Evolutionary conservation across 2,329 filamentous ascomycete genomes (phyloP).

Genomic region (Botrytis pseudocinerea): DNA sequence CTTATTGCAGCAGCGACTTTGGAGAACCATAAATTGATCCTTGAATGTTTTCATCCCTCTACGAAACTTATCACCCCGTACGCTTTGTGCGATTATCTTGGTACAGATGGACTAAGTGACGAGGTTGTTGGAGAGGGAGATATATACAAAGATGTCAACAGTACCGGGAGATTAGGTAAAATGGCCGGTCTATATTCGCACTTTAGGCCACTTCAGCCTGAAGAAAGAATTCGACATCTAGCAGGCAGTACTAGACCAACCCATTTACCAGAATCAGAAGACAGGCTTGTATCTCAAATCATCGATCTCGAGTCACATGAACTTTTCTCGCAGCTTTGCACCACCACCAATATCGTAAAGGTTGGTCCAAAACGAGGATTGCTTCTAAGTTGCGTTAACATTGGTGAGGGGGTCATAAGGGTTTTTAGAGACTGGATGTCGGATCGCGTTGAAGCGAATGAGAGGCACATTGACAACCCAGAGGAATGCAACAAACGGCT

Average conservation of each 20-base stretch:
- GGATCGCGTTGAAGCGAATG: constrained; percentile 24
- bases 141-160: constrained; percentile 28
- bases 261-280: constrained; percentile 36
- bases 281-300: constrained; percentile 56
- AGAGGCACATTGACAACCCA: background rate
- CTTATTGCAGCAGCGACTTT: constrained; percentile 59
- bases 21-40: constrained; percentile 63
- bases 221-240: constrained; percentile 45
- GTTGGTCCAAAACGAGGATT: constrained; percentile 60
- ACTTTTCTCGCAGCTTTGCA: constrained; percentile 73
- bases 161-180: constrained; percentile 45
- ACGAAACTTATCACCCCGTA: constrained; percentile 68
- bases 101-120: constrained; percentile 56
- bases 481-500: constrained; percentile 47
- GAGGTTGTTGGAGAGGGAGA: constrained; percentile 43
- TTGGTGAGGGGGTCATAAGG: constrained; percentile 68
- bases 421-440: constrained; percentile 73
- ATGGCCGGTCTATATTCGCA: constrained; percentile 65
- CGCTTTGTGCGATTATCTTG: constrained; percentile 66
- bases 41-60: constrained; percentile 77
- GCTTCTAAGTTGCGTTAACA: constrained; percentile 63
- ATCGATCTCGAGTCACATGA: constrained; percentile 69
- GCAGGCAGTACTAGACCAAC: constrained; percentile 43
- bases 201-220: constrained; percentile 64
- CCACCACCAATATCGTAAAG: constrained; percentile 67